phyloP scores from a whole-genome alignment of 2,329 filamentous ascomycete genomes.

The Neoarthrinium moseri region DNA sequence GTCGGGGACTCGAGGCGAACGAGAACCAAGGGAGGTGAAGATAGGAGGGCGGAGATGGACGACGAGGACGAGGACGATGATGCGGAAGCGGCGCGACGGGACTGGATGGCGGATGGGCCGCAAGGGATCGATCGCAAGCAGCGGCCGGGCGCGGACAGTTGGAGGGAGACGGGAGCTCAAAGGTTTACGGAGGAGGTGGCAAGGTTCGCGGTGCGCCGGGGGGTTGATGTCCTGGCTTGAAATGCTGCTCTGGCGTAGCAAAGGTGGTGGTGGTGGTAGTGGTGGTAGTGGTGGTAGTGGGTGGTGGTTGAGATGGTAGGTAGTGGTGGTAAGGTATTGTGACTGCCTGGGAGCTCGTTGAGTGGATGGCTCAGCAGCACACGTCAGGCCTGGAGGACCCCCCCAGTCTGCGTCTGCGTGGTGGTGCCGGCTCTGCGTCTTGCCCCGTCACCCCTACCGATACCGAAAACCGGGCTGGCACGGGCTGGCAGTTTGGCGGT shows the following conservation, averaged over 20 bases:
- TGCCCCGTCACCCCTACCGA: too few species aligned
- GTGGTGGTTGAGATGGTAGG: background rate
- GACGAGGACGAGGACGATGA: background rate
- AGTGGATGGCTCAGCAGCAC: background rate
- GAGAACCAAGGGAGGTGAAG: background rate
- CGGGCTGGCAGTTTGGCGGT: background rate
- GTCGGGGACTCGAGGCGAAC: background rate
- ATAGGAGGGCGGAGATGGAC: background rate
- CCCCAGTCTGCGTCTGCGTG: too few species aligned
- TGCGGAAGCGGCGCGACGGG: background rate
- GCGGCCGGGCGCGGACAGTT: background rate
- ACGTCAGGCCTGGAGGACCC: background rate
- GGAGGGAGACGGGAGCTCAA: background rate
- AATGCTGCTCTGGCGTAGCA: background rate
- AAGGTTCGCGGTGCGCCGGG: background rate
- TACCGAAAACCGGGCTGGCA: background rate
- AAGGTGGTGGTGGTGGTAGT: background rate
- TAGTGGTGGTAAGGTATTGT: background rate
- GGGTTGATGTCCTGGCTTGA: background rate
- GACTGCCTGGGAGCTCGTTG: conserved; percentile 6
- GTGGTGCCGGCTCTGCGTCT: too few species aligned
- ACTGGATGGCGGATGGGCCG: background rate
- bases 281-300: background rate
- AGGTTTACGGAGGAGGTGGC: background rate
- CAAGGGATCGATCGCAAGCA: too few species aligned